These are phyloP conservation scores for Chlorencoelia australis DNA, from an alignment of 2,329 filamentous ascomycete genomes.

Conservation along the genomic window DNA sequence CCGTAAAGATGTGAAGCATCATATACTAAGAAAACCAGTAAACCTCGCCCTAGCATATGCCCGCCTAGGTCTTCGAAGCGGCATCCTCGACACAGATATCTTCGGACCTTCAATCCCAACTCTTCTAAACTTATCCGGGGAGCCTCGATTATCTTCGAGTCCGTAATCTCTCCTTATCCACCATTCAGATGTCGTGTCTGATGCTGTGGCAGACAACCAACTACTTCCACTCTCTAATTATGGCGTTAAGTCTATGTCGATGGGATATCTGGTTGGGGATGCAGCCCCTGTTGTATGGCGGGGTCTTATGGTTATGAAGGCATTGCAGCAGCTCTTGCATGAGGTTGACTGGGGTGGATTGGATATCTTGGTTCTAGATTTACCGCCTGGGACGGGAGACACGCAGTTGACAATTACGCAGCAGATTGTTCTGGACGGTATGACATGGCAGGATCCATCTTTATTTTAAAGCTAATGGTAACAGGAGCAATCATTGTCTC, in stretches of 20 bases:
- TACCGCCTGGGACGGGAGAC: conserved; percentile 91
- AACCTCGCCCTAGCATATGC: conserved; percentile 87
- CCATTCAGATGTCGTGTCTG: conserved; percentile 14
- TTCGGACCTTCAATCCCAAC: conserved; percentile 94
- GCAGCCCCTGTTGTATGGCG: conserved; percentile 86
- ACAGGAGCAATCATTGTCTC: conserved; percentile 74
- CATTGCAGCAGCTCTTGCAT: conserved; percentile 87
- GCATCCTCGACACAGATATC: conserved; percentile 91
- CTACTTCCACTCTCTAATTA: conserved; percentile 86
- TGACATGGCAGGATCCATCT: conserved; percentile 20
- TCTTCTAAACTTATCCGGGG: conserved; percentile 69
- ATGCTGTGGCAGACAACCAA: conserved; percentile 51
- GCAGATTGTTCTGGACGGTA: conserved; percentile 79
- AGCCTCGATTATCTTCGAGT: conserved; percentile 68
- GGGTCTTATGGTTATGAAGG: conserved; percentile 96
- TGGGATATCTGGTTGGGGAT: conserved; percentile 83
- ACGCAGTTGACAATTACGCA: conserved; percentile 96
- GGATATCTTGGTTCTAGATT: conserved; percentile 79
- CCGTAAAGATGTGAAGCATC: background rate
- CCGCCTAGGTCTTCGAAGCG: conserved; percentile 67
- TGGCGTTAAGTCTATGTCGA: conserved; percentile 96
- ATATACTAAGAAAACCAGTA: conserved; percentile 30
- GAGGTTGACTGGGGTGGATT: conserved; percentile 89
- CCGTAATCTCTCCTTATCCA: conserved; percentile 26
- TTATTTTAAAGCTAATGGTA: conserved; percentile 1